Evolutionary conservation across 805 yeast genomes (phyloP), one percentile per base, ranked within the genome.

Genomic region (Barnettozyma botsteinii): DNA sequence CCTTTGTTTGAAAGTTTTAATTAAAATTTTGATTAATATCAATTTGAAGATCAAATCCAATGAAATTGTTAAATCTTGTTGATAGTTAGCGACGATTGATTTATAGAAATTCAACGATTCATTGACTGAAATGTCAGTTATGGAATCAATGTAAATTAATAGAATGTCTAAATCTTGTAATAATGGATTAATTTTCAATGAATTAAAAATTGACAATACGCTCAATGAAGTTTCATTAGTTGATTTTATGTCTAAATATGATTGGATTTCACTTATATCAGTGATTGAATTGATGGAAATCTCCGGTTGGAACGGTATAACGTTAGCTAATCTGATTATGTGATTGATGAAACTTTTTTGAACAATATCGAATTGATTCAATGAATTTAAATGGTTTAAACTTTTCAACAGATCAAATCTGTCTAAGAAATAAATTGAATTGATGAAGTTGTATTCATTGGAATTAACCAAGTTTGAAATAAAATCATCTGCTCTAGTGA

Each of bases 381-480:
- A 41, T 1, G 39, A 28, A 12, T 47, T 45, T n/a, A 54, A 32
- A 31, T 47, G 37, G 30, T 35, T 37, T 15, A 51, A 25, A 11
- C 47, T 24, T 17, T 41, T 45, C 23, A 38, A 25, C 12, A 54
- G 46, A 28, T 55, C 53, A 28, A 55, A 51, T 37, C 57, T 48
- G 32, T 55, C 60, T 21, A 55, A 35, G 27, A 31, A 46, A 34
- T 55, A 55, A 11, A 52, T 41, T 7, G 51, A 44, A 39, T 55
- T 50, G 24, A 55, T 47, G 11, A 54, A 39, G 30, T 50, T 50
- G 22, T 52, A 48, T 7, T 27, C 35, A 9, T 26, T 15, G 18
- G 17, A n/a, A 1, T 40, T 35, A 8, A 39, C 37, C 7, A 22
- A 14, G 7, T 38, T 31, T 7, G 29, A 26, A 4, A 47, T 42